These are phyloP conservation scores for Acorus gramineus DNA, from an alignment of 106 monocot species.

Conservation along the genomic window DNA sequence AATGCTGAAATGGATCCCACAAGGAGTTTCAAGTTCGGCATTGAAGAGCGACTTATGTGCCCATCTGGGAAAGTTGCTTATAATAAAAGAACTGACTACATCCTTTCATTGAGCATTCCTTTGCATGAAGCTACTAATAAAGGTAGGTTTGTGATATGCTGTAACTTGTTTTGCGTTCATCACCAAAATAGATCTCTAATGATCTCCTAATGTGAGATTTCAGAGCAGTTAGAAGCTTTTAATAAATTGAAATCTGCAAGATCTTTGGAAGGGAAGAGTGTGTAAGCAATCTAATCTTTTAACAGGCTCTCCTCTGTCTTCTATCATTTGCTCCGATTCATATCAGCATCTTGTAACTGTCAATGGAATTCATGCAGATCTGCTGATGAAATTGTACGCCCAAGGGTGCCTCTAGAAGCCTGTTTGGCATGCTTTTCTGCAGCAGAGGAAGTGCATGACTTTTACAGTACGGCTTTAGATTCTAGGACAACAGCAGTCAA, in stretches of 20 bases:
- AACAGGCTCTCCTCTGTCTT: not conserved
- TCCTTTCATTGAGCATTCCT: conserved; percentile 88
- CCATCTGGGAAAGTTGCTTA: conserved; percentile 94
- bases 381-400: conserved; percentile 71
- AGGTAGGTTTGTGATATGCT: conserved; percentile 27
- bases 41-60: conserved; percentile 83
- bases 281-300: conserved; percentile 31
- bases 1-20: conserved; percentile 67
- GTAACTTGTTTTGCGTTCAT: not conserved
- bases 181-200: not conserved
- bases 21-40: conserved; percentile 69
- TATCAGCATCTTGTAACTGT: not conserved
- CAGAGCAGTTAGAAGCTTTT: conserved; percentile 83
- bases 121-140: conserved; percentile 65
- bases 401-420: conserved; percentile 87
- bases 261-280: conserved; percentile 32
- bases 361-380: conserved; percentile 20
- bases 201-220: conserved; percentile 4
- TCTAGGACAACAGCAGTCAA: conserved; percentile 84
- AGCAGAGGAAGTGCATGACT: conserved; percentile 82
- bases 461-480: conserved; percentile 92
- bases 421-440: conserved; percentile 76
- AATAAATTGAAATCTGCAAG: conserved; percentile 46
- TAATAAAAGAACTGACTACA: conserved; percentile 81
- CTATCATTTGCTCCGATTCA: not conserved